Conservation (phyloP, 345 rosid species). For the Brassica juncea region DNA sequence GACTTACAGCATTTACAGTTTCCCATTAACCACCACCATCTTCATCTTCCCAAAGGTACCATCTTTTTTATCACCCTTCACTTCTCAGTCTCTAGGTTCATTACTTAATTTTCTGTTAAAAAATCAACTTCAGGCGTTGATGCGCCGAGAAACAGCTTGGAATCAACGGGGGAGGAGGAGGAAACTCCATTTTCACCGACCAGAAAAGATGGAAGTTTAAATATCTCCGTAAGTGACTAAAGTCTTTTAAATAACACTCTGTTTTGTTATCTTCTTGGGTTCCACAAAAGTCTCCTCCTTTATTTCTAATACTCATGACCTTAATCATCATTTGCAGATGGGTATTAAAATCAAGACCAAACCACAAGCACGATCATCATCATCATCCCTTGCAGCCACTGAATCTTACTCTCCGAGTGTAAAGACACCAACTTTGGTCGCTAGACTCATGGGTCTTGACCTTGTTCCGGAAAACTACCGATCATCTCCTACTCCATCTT, state of each 20-base stretch:
- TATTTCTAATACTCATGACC: constrained; percentile 30
- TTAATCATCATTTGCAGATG: constrained; percentile 48
- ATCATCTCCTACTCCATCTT: constrained; percentile 53
- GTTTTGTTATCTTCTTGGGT: constrained; percentile 38
- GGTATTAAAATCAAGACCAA: constrained; percentile 74
- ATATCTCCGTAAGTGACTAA: constrained; percentile 53
- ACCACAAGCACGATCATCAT: constrained; percentile 37
- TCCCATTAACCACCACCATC: constrained; percentile 47
- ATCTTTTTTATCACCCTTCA: neutral
- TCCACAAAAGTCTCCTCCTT: constrained; percentile 26
- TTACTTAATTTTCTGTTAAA: neutral
- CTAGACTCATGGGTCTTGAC: constrained; percentile 95
- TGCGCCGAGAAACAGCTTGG: constrained; percentile 88
- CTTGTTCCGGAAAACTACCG: constrained; percentile 61
- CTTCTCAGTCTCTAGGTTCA: constrained; percentile 3
- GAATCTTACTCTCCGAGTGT: constrained; percentile 61
- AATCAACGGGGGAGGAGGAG: constrained; percentile 47
- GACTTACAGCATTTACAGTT: constrained; percentile 68
- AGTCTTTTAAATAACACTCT: constrained; percentile 8
- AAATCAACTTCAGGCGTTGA: constrained; percentile 50
- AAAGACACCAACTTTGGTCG: constrained; percentile 82
- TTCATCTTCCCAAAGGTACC: constrained; percentile 49
- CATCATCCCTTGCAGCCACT: constrained; percentile 25
- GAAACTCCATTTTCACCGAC: constrained; percentile 45
- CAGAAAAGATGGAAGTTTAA: constrained; percentile 46